Evolutionary conservation across 1,284 basidiomycete species (phyloP).

Genomic region (Tetrapyrgos nigripes): DNA sequence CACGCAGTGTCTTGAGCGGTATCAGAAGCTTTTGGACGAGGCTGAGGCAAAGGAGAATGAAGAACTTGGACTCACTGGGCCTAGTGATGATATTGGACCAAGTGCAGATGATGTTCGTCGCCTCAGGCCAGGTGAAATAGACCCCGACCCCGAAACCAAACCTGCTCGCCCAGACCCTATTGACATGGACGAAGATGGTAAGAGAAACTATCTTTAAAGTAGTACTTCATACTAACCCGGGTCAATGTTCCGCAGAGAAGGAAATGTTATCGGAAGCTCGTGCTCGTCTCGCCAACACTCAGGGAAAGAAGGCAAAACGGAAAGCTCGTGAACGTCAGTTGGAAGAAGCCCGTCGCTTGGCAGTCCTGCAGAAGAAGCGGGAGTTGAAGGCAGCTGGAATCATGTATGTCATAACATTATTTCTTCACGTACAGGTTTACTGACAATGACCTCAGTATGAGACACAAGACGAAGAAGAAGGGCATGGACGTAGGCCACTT

Average conservation of each 20-base stretch:
- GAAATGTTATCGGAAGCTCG: slow-evolving; percentile 99
- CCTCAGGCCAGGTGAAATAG: slow-evolving; percentile 95
- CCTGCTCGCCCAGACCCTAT: slow-evolving; percentile 98
- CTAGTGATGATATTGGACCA: slow-evolving; percentile 82
- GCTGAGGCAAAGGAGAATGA: slow-evolving; percentile 95
- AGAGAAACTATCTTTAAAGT: slow-evolving; percentile 25
- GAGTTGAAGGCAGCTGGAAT: slow-evolving; percentile 98
- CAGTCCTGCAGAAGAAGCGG: slow-evolving; percentile 97
- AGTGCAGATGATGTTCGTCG: slow-evolving; percentile 90
- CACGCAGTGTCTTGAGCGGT: slow-evolving; percentile 97
- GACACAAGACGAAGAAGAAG: slow-evolving; percentile 92
- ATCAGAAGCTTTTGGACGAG: slow-evolving; percentile 97
- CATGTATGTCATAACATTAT: slow-evolving; percentile 72
- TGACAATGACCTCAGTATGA: slow-evolving; percentile 56
- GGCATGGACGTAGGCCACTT: slow-evolving; percentile 87
- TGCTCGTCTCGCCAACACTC: slow-evolving; percentile 97
- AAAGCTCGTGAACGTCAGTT: slow-evolving; percentile 97
- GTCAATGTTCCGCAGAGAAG: slow-evolving; percentile 73
- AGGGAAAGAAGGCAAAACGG: slow-evolving; percentile 99
- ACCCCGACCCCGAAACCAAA: slow-evolving; percentile 98
- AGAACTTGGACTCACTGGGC: slow-evolving; percentile 89
- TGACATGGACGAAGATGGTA: slow-evolving; percentile 99
- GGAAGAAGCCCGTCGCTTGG: slow-evolving; percentile 94
- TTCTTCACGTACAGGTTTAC: slow-evolving; percentile 22
- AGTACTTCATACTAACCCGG: background rate